Evolutionary conservation across 805 yeast genomes (phyloP).

Genomic region (Candida boidinii): DNA sequence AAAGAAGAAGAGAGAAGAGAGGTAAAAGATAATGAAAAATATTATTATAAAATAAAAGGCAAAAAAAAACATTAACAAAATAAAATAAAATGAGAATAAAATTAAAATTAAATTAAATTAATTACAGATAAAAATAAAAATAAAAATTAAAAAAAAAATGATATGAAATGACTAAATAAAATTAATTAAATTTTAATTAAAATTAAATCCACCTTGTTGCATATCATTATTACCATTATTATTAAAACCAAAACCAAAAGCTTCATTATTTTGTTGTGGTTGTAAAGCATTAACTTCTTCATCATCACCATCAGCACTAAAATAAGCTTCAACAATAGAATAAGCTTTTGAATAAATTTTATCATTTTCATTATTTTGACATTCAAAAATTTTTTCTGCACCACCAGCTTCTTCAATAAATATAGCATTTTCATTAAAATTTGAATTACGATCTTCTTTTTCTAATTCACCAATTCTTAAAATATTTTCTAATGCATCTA

Average conservation of each 20-base stretch:
- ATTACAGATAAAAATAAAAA: neutral
- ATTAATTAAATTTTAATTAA: conserved; percentile 24
- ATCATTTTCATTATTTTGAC: conserved; percentile 88
- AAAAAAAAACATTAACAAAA: neutral
- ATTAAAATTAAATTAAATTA: neutral
- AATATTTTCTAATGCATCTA: conserved; percentile 92
- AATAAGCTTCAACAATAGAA: conserved; percentile 83
- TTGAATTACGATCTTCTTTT: conserved; percentile 62
- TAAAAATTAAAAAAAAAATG: neutral
- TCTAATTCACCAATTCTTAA: conserved; percentile 91
- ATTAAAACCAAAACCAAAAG: conserved; percentile 80
- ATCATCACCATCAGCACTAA: conserved; percentile 69
- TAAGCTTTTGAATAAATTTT: conserved; percentile 89
- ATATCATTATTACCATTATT: conserved; percentile 41
- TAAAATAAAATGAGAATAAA: neutral
- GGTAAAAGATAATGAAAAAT: neutral
- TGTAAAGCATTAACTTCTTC: conserved; percentile 53
- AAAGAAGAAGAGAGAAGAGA: neutral
- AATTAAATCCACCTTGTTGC: conserved; percentile 39
- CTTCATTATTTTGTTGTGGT: conserved; percentile 66
- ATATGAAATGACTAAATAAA: neutral
- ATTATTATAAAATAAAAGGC: neutral
- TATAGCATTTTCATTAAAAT: conserved; percentile 79
- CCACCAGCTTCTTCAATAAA: conserved; percentile 98
- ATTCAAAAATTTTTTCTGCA: conserved; percentile 88